A percentile compares a stretch with the other conserved stretches of the same genome.
These are phyloP conservation scores for Colletotrichum aenigma DNA, from an alignment of 2,329 filamentous ascomycete species.

Conservation along the genomic window DNA sequence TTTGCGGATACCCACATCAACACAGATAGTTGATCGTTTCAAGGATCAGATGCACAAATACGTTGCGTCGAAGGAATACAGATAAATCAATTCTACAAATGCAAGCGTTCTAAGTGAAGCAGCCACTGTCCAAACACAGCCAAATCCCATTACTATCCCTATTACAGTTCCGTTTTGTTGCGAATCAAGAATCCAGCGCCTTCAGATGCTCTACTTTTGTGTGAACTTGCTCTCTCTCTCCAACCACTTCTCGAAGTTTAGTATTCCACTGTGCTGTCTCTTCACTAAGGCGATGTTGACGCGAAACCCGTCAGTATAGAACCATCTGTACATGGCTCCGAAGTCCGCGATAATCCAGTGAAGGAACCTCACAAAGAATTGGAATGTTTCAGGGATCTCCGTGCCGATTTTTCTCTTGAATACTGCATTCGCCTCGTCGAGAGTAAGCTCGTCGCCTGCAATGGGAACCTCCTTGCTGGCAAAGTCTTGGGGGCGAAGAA, in stretches of 20 bases:
- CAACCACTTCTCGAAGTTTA: not conserved
- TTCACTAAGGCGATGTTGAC: not conserved
- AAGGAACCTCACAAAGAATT: not conserved
- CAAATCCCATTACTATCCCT: not conserved
- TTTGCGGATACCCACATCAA: not conserved
- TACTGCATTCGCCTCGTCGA: constrained; percentile 21
- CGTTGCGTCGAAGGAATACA: not conserved
- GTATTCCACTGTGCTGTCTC: not conserved
- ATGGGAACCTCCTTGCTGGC: constrained; percentile 36
- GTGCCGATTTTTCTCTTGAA: not conserved
- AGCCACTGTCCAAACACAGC: not conserved
- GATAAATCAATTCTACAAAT: not conserved
- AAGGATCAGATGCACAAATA: too few relatives aligned
- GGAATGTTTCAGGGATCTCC: not conserved
- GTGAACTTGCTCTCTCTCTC: not conserved
- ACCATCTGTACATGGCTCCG: not conserved
- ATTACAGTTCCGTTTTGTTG: not conserved
- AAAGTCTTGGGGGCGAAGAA: constrained; percentile 38
- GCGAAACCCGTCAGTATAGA: not conserved
- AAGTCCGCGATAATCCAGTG: not conserved
- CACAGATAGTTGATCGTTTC: not conserved
- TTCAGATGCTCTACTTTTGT: not conserved
- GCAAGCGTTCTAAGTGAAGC: not conserved
- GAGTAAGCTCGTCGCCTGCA: constrained; percentile 49
- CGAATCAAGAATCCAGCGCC: accelerated